phyloP scores from a whole-genome alignment of 495 filamentous ascomycete genomes.

The Cercophora samala region DNA sequence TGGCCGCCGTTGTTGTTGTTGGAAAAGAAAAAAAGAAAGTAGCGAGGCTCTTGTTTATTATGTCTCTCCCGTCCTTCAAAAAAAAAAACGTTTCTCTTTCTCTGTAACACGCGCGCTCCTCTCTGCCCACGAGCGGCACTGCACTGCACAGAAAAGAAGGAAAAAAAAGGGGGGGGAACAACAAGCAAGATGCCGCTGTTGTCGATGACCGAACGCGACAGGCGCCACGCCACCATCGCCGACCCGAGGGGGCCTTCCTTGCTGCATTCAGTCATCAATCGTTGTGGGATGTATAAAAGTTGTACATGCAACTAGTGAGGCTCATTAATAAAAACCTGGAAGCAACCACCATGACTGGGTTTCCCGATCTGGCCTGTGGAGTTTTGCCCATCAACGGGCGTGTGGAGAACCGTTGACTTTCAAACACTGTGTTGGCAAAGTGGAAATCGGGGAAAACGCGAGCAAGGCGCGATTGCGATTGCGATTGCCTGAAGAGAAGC shows the following conservation, averaged over 20 bases:
- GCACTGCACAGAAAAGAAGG: not conserved
- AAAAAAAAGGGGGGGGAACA: not conserved
- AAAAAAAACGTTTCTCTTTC: too few relatives aligned
- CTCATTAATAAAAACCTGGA: not conserved
- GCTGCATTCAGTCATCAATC: not conserved
- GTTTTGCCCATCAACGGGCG: not conserved
- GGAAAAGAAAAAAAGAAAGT: not conserved
- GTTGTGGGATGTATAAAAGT: not conserved
- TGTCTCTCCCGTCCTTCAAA: not conserved
- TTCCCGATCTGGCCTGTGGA: not conserved
- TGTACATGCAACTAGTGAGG: not conserved
- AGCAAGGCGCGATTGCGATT: not conserved
- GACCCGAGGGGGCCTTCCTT: not conserved
- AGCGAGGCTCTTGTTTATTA: not conserved
- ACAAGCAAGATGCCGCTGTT: not conserved
- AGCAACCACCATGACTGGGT: not conserved
- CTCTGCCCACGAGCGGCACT: not conserved
- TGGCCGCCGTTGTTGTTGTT: not conserved
- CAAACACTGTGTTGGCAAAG: not conserved
- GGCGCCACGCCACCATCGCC: not conserved
- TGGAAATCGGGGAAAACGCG: not conserved
- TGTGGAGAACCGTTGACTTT: not conserved
- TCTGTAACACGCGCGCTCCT: too few relatives aligned
- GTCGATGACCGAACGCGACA: not conserved
- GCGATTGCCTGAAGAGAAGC: not conserved